Evolutionary conservation across 164 flowering plant genomes (phyloP).

Genomic region (Nelumbo lutea): DNA sequence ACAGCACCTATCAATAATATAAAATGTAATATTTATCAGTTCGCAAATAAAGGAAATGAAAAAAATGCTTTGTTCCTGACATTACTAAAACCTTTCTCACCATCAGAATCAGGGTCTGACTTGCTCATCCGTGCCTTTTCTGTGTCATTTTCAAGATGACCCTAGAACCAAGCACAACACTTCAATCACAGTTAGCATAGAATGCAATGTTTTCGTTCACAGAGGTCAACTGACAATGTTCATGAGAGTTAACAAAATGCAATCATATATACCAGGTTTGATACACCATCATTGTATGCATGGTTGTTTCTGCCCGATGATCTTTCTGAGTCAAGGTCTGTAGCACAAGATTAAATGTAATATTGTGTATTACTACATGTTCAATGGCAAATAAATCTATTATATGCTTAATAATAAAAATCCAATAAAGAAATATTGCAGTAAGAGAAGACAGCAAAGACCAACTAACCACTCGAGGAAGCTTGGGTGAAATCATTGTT

Average conservation of each 20-base stretch:
- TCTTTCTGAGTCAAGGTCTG: conserved; percentile 41
- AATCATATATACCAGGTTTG: conserved; percentile 27
- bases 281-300: conserved; percentile 15
- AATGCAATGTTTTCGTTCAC: not conserved
- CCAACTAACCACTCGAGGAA: conserved; percentile 36
- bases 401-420: not conserved
- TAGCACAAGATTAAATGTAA: not conserved
- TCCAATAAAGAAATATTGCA: not conserved
- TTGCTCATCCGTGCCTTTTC: conserved; percentile 16
- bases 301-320: conserved; percentile 20
- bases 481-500: conserved; percentile 23
- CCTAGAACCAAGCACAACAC: conserved; percentile 20
- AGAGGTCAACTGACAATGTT: not conserved
- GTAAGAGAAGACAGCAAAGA: not conserved
- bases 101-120: conserved; percentile 52
- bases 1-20: conserved; percentile 28
- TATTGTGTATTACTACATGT: no score
- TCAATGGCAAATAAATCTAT: not conserved
- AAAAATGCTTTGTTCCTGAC: not conserved
- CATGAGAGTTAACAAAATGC: not conserved
- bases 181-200: conserved; percentile 2
- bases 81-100: conserved; percentile 28
- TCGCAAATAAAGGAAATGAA: not conserved
- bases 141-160: conserved; percentile 21
- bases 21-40: not conserved